Conservation (phyloP, 2,329 filamentous ascomycete genomes). For the Lasiodiplodia gonubiensis region DNA sequence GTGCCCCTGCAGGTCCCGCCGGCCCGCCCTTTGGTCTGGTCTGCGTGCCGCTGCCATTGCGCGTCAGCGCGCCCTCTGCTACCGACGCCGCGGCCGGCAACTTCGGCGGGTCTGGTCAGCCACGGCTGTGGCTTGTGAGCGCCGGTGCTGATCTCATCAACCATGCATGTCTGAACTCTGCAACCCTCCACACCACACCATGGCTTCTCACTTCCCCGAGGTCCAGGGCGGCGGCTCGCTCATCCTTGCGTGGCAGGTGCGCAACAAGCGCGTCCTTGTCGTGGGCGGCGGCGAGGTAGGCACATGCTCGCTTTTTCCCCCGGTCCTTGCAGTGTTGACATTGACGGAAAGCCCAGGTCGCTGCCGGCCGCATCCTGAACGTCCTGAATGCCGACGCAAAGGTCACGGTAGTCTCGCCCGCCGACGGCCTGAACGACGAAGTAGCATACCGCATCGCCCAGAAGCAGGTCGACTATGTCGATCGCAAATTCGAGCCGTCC, state of each 20-base stretch:
- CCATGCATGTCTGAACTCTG: constrained; percentile 10
- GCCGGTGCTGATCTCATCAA: constrained; percentile 21
- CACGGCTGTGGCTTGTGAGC: constrained; percentile 21
- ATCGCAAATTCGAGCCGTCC: constrained; percentile 82
- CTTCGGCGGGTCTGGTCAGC: neutral
- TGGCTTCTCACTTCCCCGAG: constrained; percentile 69
- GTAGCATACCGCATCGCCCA: constrained; percentile 80
- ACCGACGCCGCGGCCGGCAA: neutral
- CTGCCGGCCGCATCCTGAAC: constrained; percentile 90
- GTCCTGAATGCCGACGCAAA: constrained; percentile 93
- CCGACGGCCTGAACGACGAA: constrained; percentile 82
- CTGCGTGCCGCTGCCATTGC: neutral
- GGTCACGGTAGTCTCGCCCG: constrained; percentile 83
- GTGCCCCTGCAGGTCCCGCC: neutral
- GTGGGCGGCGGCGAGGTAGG: constrained; percentile 92
- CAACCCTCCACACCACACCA: constrained; percentile 36
- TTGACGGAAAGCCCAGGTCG: constrained; percentile 69
- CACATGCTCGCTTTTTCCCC: constrained; percentile 27
- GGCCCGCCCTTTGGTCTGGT: neutral
- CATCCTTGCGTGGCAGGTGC: constrained; percentile 95
- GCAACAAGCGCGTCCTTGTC: constrained; percentile 85
- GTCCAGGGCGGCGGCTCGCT: constrained; percentile 91
- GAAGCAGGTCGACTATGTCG: constrained; percentile 77
- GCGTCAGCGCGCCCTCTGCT: neutral
- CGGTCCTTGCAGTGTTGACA: constrained; percentile 35